These are phyloP conservation scores for Amaranthus cruentus DNA, from an alignment of 148 eudicot genomes.

Conservation along the genomic window DNA sequence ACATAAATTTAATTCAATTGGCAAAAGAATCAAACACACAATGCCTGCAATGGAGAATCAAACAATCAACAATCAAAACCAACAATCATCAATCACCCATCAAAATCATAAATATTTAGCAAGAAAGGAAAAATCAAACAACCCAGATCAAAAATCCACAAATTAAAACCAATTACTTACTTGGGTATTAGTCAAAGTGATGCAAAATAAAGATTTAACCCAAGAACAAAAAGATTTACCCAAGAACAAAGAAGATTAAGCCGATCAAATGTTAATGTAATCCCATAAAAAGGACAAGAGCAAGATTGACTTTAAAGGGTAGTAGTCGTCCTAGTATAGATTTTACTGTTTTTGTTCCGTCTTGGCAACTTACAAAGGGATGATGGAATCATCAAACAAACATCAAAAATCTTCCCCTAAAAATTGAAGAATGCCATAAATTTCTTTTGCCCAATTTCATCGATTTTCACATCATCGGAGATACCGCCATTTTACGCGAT, in stretches of 20 bases:
- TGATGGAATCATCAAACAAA: not conserved
- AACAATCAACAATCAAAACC: conserved; percentile 8
- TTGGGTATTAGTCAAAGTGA: not conserved
- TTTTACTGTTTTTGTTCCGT: not conserved
- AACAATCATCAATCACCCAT: not conserved
- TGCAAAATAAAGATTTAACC: not conserved
- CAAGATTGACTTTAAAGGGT: conserved; percentile 5
- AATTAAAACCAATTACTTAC: conserved; percentile 1
- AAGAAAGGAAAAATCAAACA: not conserved
- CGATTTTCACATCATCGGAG: conserved; percentile 5
- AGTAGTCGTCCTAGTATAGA: not conserved
- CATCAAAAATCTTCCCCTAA: not conserved
- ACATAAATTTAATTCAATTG: conserved; percentile 6
- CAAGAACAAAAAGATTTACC: not conserved
- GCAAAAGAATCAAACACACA: conserved; percentile 10
- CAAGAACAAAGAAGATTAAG: conserved; percentile 2
- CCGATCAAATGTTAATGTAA: conserved; percentile 9
- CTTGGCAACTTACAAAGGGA: too few relatives aligned
- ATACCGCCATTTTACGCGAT: conserved; percentile 12
- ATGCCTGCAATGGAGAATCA: conserved; percentile 30
- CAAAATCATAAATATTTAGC: not conserved
- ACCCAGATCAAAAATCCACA: conserved; percentile 6
- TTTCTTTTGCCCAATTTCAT: not conserved
- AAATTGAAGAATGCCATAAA: not conserved
- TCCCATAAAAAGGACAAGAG: not conserved